phyloP scores from a whole-genome alignment of 2,329 filamentous ascomycete species.

The Hypomyces perniciosus region DNA sequence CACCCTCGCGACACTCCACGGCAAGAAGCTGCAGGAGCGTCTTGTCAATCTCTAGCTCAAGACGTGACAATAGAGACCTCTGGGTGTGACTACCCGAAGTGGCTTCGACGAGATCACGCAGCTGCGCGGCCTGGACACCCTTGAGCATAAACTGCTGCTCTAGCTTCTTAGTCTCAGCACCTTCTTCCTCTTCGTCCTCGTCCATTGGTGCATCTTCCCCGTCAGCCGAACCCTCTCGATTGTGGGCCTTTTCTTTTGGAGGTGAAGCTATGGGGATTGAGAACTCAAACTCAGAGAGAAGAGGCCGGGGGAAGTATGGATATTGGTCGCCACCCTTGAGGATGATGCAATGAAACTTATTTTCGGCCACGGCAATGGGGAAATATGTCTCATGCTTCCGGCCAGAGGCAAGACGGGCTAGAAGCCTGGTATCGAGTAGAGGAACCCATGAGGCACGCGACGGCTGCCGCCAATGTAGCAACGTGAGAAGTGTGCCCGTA shows the following conservation, averaged over 20 bases:
- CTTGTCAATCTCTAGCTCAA: slow-evolving; percentile 86
- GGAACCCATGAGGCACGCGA: slow-evolving; percentile 89
- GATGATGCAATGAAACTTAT: slow-evolving; percentile 97
- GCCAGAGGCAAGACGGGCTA: slow-evolving; percentile 76
- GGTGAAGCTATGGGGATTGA: slow-evolving; percentile 68
- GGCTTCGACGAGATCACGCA: slow-evolving; percentile 66
- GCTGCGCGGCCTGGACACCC: slow-evolving; percentile 64
- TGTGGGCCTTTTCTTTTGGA: slow-evolving; percentile 26
- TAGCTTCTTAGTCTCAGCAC: slow-evolving; percentile 53
- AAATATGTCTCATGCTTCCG: slow-evolving; percentile 89
- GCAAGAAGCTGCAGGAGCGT: slow-evolving; percentile 82
- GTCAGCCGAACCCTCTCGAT: slow-evolving; percentile 25
- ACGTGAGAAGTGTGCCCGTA: slow-evolving; percentile 77
- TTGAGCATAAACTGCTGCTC: slow-evolving; percentile 79
- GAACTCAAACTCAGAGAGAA: slow-evolving; percentile 92
- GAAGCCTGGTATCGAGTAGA: slow-evolving; percentile 78
- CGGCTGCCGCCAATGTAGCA: slow-evolving; percentile 83
- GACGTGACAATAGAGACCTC: slow-evolving; percentile 58
- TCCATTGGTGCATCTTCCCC: slow-evolving; percentile 6
- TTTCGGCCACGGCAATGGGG: slow-evolving; percentile 85
- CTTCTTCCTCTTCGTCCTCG: slow-evolving; percentile 26
- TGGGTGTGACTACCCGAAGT: slow-evolving; percentile 55
- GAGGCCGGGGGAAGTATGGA: slow-evolving; percentile 83
- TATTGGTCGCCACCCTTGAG: slow-evolving; percentile 92
- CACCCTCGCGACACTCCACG: slow-evolving; percentile 83